These are phyloP conservation scores for Mycena crocata DNA, from an alignment of 768 basidiomycete genomes.

Conservation along the genomic window DNA sequence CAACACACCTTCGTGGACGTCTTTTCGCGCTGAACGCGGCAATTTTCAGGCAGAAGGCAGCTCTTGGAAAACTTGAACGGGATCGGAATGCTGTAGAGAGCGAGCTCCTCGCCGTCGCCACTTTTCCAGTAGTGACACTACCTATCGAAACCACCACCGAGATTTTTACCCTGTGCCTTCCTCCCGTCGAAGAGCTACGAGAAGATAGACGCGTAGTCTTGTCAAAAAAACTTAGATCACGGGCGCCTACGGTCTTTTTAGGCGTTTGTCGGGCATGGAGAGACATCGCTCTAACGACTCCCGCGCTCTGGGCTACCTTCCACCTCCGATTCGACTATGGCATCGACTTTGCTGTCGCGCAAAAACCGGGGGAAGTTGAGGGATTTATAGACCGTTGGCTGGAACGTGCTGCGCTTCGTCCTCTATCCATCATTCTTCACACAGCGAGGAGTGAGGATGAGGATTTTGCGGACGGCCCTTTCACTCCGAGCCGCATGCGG, in stretches of 20 bases:
- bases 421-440: slow-evolving; percentile 1
- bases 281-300: neutral
- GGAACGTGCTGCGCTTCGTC: neutral
- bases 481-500: neutral
- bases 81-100: neutral
- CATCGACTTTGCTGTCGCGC: neutral
- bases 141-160: slow-evolving; percentile 13
- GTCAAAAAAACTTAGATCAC: neutral
- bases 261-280: slow-evolving; percentile 13
- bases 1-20: neutral
- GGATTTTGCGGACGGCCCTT: neutral
- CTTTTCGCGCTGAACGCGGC: neutral
- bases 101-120: neutral
- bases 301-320: slow-evolving; percentile 3
- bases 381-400: slow-evolving; percentile 1
- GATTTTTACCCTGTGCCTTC: slow-evolving; percentile 12
- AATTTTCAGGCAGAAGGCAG: neutral
- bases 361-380: neutral
- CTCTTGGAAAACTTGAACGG: neutral
- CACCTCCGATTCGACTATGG: neutral
- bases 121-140: slow-evolving; percentile 6
- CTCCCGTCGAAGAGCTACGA: neutral
- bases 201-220: neutral
- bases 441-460: neutral
- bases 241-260: neutral